Conservation (phyloP, 1,139 yeast species). For the Sugiyamaella xylanicola region DNA sequence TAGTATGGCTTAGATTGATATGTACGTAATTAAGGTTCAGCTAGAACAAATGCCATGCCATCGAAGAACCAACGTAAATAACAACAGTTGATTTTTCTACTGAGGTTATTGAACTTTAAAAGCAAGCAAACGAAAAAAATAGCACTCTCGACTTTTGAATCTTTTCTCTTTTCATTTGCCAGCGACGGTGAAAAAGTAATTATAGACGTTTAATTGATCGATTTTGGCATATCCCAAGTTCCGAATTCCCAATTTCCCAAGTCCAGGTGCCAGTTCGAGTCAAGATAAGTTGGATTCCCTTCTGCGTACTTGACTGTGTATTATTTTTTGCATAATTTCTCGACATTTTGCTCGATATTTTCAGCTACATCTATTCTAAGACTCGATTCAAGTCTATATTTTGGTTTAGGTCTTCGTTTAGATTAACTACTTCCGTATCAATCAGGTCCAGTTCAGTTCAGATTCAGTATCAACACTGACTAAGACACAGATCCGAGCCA, state of each 20-base stretch:
- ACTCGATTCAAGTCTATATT: too few species aligned
- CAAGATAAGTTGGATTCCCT: too few species aligned
- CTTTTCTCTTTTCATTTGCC: background rate
- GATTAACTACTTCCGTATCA: too few species aligned
- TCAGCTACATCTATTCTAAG: background rate
- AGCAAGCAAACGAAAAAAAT: conserved; percentile 1
- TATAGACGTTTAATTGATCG: background rate
- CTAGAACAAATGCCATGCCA: background rate
- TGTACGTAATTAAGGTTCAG: background rate
- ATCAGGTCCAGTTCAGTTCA: too few species aligned
- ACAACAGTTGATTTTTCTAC: background rate
- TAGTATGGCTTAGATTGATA: background rate
- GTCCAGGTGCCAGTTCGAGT: too few species aligned
- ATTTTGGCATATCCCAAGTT: background rate
- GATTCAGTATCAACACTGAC: too few species aligned
- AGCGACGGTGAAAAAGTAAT: background rate
- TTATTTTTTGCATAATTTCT: too few species aligned
- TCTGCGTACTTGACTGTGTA: too few species aligned
- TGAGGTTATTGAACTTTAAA: conserved; percentile 3
- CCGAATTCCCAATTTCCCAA: background rate
- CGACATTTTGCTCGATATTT: background rate
- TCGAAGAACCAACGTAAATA: background rate
- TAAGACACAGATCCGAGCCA: too few species aligned
- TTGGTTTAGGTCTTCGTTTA: too few species aligned
- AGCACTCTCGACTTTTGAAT: background rate